phyloP scores from a whole-genome alignment of 2,329 filamentous ascomycete species.

The Cucurbitaria berberidis region DNA sequence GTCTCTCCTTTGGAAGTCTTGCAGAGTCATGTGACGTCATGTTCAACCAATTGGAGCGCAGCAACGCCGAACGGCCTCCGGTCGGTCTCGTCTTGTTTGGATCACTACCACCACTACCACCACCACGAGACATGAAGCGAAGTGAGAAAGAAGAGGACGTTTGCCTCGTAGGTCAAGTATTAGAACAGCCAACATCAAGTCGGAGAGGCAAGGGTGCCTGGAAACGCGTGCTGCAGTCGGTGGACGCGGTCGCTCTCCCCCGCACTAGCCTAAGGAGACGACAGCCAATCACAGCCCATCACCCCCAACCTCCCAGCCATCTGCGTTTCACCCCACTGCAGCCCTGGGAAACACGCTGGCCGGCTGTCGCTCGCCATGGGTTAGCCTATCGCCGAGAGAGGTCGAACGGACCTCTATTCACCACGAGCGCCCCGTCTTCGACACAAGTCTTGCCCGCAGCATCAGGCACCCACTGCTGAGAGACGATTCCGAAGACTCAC shows the following conservation, averaged over 20 bases:
- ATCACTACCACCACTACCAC: too few species aligned
- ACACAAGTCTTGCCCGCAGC: conserved; percentile 15
- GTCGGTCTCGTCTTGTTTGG: background rate
- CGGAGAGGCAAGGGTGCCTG: conserved; percentile 9
- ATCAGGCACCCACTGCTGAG: conserved; percentile 36
- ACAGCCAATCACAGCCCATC: conserved; percentile 38
- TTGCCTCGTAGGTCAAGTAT: background rate
- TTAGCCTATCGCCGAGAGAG: conserved; percentile 20
- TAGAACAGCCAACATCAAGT: background rate
- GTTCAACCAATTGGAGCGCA: conserved; percentile 13
- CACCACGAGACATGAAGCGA: too few species aligned
- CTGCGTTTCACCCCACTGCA: conserved; percentile 39
- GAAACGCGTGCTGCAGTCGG: conserved; percentile 14
- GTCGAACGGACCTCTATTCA: conserved; percentile 12
- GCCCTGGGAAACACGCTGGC: conserved; percentile 34
- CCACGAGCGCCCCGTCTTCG: conserved; percentile 12
- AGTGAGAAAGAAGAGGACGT: background rate
- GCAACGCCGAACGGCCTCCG: conserved; percentile 4
- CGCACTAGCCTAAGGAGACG: conserved; percentile 18
- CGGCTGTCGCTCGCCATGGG: conserved; percentile 15
- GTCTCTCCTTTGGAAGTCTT: background rate
- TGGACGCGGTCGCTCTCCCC: conserved; percentile 14
- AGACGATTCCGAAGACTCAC: conserved; percentile 23
- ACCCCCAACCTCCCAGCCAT: conserved; percentile 33
- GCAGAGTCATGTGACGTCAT: background rate